Conservation (phyloP, 169 alveolate genomes). For the Cystoisospora suis region DNA sequence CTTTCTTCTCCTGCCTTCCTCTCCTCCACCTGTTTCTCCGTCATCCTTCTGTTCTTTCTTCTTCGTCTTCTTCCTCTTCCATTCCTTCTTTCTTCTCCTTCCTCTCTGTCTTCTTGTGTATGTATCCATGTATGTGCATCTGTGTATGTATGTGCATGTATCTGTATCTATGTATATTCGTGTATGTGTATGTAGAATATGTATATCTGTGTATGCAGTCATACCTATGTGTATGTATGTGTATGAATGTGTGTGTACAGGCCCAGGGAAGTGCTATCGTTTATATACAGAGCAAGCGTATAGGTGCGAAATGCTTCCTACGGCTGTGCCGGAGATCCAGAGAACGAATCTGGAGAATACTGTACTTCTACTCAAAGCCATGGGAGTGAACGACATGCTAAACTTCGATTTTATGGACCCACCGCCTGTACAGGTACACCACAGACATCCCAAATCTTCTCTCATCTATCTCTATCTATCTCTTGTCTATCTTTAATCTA, state of each 20-base stretch:
- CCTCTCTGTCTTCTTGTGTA: no score
- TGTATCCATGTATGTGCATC: background rate
- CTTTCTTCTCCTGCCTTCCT: background rate
- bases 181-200: background rate
- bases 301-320: conserved; percentile 98
- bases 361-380: conserved; percentile 97
- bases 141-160: background rate
- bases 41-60: background rate
- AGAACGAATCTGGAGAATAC: conserved; percentile 98
- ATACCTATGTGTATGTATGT: background rate
- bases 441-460: no score
- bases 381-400: conserved; percentile 99
- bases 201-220: background rate
- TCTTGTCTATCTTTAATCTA: background rate
- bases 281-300: conserved; percentile 98
- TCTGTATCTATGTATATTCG: background rate
- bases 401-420: conserved; percentile 99
- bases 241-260: conserved; percentile 74
- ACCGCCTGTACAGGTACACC: conserved; percentile 88
- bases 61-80: background rate
- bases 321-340: conserved; percentile 99
- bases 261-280: conserved; percentile 99
- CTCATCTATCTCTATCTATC: background rate
- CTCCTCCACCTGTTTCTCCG: background rate
- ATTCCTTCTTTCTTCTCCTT: no score